Evolutionary conservation across 2,329 filamentous ascomycete genomes (phyloP).

Genomic region (Epichloe scottii): DNA sequence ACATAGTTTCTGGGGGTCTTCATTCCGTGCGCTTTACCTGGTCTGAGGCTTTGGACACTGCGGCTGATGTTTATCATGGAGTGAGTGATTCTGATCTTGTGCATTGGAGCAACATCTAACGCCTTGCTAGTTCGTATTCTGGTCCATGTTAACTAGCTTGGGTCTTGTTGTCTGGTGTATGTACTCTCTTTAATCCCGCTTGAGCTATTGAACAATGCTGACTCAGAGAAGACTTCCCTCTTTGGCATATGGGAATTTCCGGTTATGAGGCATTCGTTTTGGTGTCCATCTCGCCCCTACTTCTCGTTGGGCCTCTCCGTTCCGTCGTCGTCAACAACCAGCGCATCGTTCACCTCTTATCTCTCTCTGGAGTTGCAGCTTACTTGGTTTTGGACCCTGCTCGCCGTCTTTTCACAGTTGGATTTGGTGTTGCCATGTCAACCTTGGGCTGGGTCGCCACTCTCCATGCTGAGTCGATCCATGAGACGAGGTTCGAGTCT

Average conservation of each 20-base stretch:
- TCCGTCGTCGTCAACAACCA: conserved; percentile 55
- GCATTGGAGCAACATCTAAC: conserved; percentile 10
- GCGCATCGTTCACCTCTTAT: conserved; percentile 60
- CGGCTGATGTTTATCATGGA: conserved; percentile 83
- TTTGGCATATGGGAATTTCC: conserved; percentile 99
- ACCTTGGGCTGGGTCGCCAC: conserved; percentile 77
- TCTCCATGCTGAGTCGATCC: conserved; percentile 63
- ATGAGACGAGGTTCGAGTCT: conserved; percentile 65
- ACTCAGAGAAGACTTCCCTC: conserved; percentile 59
- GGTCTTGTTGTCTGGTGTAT: conserved; percentile 88
- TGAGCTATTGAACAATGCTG: neutral
- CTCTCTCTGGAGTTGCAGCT: conserved; percentile 65
- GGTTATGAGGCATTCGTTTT: conserved; percentile 88
- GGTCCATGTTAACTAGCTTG: conserved; percentile 84
- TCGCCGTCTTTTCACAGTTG: conserved; percentile 66
- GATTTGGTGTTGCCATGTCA: conserved; percentile 66
- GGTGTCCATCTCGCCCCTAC: conserved; percentile 65
- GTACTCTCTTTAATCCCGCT: conserved; percentile 20
- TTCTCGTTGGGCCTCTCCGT: conserved; percentile 62
- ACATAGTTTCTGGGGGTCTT: conserved; percentile 57
- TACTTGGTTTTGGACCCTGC: conserved; percentile 65
- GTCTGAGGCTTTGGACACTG: conserved; percentile 63
- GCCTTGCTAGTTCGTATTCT: conserved; percentile 66
- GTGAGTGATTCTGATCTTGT: conserved; percentile 35
- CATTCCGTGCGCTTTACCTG: conserved; percentile 63